phyloP scores from a whole-genome alignment of 192 early-diverging fungal genomes.

The Umbelopsis isabellina region DNA sequence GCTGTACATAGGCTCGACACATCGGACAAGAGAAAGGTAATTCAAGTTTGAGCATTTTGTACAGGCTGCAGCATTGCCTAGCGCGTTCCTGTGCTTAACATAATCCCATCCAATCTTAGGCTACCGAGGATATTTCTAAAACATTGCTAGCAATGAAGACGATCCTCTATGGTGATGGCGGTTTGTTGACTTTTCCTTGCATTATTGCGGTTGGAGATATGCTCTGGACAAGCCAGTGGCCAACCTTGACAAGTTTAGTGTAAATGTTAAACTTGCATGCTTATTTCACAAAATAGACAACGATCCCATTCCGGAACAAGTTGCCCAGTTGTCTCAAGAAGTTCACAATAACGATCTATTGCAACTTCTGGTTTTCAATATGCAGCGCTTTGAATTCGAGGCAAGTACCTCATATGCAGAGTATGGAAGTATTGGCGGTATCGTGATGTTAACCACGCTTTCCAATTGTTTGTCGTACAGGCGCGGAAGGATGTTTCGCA shows the following conservation, averaged over 20 bases:
- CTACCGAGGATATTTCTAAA: constrained; percentile 97
- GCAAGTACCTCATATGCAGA: constrained; percentile 33
- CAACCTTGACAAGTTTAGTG: neutral
- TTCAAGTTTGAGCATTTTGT: neutral
- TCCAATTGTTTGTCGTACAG: constrained; percentile 40
- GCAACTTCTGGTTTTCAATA: constrained; percentile 86
- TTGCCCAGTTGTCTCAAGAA: constrained; percentile 94
- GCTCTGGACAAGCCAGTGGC: neutral
- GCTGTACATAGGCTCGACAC: constrained; percentile 75
- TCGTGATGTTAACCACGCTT: neutral
- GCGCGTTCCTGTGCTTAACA: too few species aligned
- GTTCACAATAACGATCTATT: constrained; percentile 92
- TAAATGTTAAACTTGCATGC: neutral
- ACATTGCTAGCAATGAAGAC: constrained; percentile 91
- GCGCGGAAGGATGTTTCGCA: constrained; percentile 97
- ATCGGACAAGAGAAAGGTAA: constrained; percentile 71
- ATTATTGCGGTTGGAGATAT: neutral
- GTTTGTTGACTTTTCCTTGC: constrained; percentile 43
- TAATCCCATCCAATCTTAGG: constrained; percentile 57
- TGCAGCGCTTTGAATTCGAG: constrained; percentile 93
- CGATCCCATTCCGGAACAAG: constrained; percentile 87
- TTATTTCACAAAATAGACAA: constrained; percentile 55
- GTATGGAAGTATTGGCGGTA: neutral
- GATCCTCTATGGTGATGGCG: constrained; percentile 94
- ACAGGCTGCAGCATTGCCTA: too few species aligned